Conservation (phyloP, 1,284 basidiomycete species). For the Lentinus polychrous region DNA sequence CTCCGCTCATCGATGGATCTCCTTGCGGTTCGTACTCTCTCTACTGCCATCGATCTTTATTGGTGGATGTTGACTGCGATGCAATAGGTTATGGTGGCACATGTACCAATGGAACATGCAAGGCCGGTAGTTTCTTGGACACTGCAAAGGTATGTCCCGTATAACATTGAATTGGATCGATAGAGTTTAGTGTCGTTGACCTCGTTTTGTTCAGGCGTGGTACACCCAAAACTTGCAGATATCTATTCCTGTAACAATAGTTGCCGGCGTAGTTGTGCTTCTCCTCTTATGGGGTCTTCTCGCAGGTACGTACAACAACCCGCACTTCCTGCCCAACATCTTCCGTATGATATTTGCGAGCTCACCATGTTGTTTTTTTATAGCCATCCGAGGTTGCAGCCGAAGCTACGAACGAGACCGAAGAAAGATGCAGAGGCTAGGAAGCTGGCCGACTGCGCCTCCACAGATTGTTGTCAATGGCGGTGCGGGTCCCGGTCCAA, state of each 20-base stretch:
- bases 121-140: constrained; percentile 55
- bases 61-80: background rate
- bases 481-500: background rate
- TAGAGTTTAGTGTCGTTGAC: background rate
- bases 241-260: constrained; percentile 73
- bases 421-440: background rate
- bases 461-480: background rate
- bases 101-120: constrained; percentile 62
- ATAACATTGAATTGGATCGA: background rate
- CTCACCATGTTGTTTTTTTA: background rate
- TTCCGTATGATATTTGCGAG: background rate
- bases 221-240: constrained; percentile 76
- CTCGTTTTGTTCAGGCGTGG: constrained; percentile 42
- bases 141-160: constrained; percentile 48
- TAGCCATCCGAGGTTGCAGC: background rate
- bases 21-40: constrained; percentile 61
- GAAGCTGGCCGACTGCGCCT: background rate
- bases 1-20: constrained; percentile 78
- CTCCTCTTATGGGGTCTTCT: constrained; percentile 39
- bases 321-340: background rate
- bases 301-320: constrained; percentile 17
- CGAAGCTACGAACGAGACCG: background rate
- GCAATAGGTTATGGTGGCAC: constrained; percentile 61
- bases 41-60: no score
- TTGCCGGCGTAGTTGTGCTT: constrained; percentile 58